Conservation (phyloP, 75 land plant genomes). For the Isoetes taiwanensis region DNA sequence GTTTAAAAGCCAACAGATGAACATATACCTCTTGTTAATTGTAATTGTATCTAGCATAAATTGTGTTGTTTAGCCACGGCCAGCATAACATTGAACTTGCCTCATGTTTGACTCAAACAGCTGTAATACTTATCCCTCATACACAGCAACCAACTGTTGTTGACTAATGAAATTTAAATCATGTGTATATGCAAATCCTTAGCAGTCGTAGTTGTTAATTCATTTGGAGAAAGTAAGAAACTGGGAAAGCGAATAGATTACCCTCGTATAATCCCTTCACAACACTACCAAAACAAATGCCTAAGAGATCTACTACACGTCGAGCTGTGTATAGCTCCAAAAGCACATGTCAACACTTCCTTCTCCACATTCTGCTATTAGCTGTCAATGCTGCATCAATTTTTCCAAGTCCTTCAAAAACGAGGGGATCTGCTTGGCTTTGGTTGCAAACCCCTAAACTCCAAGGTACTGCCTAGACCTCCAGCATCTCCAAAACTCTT, state of each 20-base stretch:
- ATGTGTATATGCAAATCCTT: no score
- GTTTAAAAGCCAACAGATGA: no score
- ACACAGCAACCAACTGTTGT: no score
- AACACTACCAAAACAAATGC: conserved; percentile 19
- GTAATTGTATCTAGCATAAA: no score
- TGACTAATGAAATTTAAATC: no score
- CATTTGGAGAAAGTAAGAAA: neutral
- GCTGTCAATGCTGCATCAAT: conserved; percentile 24
- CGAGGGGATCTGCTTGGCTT: conserved; percentile 22
- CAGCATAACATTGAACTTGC: no score
- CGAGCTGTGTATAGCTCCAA: conserved; percentile 35
- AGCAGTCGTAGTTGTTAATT: conserved; percentile 42
- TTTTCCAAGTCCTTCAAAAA: conserved; percentile 19
- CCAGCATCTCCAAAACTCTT: conserved; percentile 24
- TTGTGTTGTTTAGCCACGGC: no score
- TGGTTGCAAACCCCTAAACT: conserved; percentile 11
- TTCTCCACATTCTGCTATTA: conserved; percentile 8
- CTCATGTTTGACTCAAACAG: no score
- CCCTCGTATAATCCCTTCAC: conserved; percentile 28
- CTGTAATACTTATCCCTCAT: no score
- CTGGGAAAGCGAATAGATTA: neutral
- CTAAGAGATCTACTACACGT: conserved; percentile 12
- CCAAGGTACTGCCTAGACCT: no score
- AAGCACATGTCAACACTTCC: conserved; percentile 10
- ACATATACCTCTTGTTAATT: no score